Percentiles rank a stretch among this genome's conserved stretches.
Conservation (phyloP, 495 filamentous ascomycete species). For the Cryomyces minteri region DNA sequence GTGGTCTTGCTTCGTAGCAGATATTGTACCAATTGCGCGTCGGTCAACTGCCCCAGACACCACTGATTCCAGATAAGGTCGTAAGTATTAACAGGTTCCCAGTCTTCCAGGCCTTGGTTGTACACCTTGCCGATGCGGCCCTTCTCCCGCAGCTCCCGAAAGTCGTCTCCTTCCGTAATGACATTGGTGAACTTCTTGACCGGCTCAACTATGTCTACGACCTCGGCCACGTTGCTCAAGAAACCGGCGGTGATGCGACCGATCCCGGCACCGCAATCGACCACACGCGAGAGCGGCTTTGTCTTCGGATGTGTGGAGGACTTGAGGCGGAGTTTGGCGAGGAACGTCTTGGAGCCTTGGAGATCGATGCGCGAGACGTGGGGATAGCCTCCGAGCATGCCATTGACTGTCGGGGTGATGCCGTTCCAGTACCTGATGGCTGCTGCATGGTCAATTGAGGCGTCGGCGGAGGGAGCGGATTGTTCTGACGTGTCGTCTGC, state of each 20-base stretch:
- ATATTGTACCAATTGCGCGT: conserved; percentile 51
- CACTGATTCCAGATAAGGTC: conserved; percentile 65
- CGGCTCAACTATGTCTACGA: conserved; percentile 44
- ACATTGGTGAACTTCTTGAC: conserved; percentile 35
- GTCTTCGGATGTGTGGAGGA: conserved; percentile 4
- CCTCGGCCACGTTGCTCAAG: conserved; percentile 29
- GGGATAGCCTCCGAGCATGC: conserved; percentile 74
- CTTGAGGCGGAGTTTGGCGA: conserved; percentile 48
- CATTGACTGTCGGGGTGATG: conserved; percentile 48
- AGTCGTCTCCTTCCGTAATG: conserved; percentile 18
- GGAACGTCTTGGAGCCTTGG: conserved; percentile 54
- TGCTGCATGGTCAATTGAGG: conserved; percentile 27
- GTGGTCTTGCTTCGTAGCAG: conserved; percentile 39
- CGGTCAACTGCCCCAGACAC: conserved; percentile 86
- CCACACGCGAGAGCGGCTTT: conserved; percentile 22
- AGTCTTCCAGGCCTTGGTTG: conserved; percentile 59
- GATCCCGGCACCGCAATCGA: conserved; percentile 46
- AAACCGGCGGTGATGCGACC: conserved; percentile 42
- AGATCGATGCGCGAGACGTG: conserved; percentile 60
- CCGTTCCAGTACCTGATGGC: conserved; percentile 56
- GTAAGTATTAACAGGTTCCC: conserved; percentile 39
- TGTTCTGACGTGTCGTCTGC: not conserved
- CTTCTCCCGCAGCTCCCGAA: conserved; percentile 2
- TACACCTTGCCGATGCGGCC: conserved; percentile 39
- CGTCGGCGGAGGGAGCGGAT: conserved; percentile 19